Base-by-base conservation (phyloP, 2,329 filamentous ascomycete species). In the Ascochyta fabae region DNA sequence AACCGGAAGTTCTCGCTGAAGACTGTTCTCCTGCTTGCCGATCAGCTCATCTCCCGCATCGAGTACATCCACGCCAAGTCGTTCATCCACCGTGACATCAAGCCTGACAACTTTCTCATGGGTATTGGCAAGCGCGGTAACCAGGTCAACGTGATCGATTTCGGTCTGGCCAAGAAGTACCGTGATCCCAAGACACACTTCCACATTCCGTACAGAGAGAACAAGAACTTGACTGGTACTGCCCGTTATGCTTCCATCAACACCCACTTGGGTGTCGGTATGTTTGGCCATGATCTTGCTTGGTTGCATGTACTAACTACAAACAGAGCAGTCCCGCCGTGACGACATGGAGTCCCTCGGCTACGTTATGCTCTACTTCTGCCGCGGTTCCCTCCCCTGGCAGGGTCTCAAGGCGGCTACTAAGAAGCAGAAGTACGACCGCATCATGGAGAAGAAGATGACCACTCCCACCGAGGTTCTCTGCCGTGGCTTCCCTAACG, bases 401-500 rank as follows among this genome's bases (percentile, higher is more conserved):
- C 95, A 99, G 83, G 95, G 95, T 53, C 85, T 97, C 51, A 97
- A 97, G 87, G 94, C 94, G 82, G 94, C 94, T 69, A 97, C 93
- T 66, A 97, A 97, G 88, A 97, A 97, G 88, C 94, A 98, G 83
- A 99, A 99, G 84, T 98, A 99, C 77, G 95, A 99, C 81, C 88
- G 94, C 65, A 99, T 99, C 82, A 98, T 98, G 94, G 95, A 99
- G 86, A 99, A 99, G 89, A 99, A 99, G 91, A 98, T 98, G 95
- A 99, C 95, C 13, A 99, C 95, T 3, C 93, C 95, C 8, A 98
- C 94, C 69, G 94, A 99, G 81, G 93, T 97, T 44, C 91, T 99
- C 45, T 99, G 95, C 88, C 92, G 94, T 78, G 95, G 95, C 67
- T 98, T 99, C 84, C 95, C 95, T 70, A 97, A 98, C 79, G 95